Evolutionary conservation across 1,284 basidiomycete species (phyloP).

Genomic region (Sanghuangporus weigelae): DNA sequence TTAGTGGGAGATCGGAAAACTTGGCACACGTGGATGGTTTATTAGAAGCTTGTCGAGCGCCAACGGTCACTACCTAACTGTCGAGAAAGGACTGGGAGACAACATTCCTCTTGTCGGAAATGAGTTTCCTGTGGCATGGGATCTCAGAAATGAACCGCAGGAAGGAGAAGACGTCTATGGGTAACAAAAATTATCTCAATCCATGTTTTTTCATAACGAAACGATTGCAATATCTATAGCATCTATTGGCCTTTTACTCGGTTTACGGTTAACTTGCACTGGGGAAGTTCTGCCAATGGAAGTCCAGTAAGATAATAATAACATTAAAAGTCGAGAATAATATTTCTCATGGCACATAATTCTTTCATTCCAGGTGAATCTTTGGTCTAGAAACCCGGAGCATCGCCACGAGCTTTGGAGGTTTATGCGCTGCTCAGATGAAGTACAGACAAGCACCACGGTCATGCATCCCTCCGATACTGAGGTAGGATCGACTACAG

Average conservation of each 20-base stretch:
- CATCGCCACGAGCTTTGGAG: neutral
- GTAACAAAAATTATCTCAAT: neutral
- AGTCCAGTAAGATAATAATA: neutral
- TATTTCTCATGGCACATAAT: neutral
- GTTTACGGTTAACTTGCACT: neutral
- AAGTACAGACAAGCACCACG: neutral
- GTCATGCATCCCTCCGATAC: neutral
- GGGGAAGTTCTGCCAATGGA: neutral
- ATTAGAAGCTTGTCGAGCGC: constrained; percentile 8
- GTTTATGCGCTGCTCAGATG: neutral
- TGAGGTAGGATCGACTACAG: neutral
- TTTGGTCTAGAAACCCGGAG: neutral
- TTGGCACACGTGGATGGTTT: constrained; percentile 9
- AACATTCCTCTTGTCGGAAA: constrained; percentile 2
- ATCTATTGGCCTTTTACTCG: neutral
- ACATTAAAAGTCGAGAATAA: neutral
- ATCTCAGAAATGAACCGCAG: neutral
- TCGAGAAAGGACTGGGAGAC: neutral
- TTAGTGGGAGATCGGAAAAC: constrained; percentile 7
- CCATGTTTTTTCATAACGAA: neutral
- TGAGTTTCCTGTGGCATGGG: neutral
- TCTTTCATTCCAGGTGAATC: neutral
- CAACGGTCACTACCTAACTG: constrained; percentile 4
- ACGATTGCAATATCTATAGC: neutral
- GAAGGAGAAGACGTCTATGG: neutral